A percentile compares a stretch with the other conserved stretches of the same genome.
Conservation (phyloP, 1,284 basidiomycete species). For the Hymenochaete sp. region DNA sequence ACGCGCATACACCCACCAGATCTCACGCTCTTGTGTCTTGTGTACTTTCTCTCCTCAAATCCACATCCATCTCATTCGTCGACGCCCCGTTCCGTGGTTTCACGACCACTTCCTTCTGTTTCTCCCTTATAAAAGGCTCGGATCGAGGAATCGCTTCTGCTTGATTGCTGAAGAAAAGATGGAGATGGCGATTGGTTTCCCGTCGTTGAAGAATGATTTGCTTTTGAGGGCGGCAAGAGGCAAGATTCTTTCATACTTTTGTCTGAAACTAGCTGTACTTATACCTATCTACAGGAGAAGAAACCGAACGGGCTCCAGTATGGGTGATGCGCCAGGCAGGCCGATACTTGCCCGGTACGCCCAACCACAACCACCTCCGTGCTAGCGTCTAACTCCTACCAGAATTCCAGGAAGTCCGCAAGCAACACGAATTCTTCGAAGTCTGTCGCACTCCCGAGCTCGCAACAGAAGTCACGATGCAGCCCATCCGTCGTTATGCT, state of each 20-base stretch:
- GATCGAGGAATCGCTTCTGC: too few species aligned
- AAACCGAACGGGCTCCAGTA: slow-evolving; percentile 87
- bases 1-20: too few species aligned
- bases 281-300: slow-evolving; percentile 48
- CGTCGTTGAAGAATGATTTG: slow-evolving; percentile 82
- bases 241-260: slow-evolving; percentile 24
- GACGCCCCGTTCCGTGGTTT: too few species aligned
- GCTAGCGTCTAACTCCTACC: slow-evolving; percentile 21
- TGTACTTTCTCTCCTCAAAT: too few species aligned
- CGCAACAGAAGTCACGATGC: slow-evolving; percentile 81
- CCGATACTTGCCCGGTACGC: slow-evolving; percentile 81
- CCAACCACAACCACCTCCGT: neutral
- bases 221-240: slow-evolving; percentile 82
- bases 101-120: too few species aligned
- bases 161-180: too few species aligned
- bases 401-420: slow-evolving; percentile 84
- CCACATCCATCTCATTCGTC: too few species aligned
- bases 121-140: too few species aligned
- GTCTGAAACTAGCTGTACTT: neutral
- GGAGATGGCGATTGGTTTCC: too few species aligned
- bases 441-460: slow-evolving; percentile 83
- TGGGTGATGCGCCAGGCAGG: slow-evolving; percentile 99
- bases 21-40: too few species aligned
- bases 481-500: slow-evolving; percentile 82
- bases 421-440: slow-evolving; percentile 86